Evolutionary conservation across 2,329 filamentous ascomycete genomes (phyloP).

Genomic region (Metarhizium guizhouense): DNA sequence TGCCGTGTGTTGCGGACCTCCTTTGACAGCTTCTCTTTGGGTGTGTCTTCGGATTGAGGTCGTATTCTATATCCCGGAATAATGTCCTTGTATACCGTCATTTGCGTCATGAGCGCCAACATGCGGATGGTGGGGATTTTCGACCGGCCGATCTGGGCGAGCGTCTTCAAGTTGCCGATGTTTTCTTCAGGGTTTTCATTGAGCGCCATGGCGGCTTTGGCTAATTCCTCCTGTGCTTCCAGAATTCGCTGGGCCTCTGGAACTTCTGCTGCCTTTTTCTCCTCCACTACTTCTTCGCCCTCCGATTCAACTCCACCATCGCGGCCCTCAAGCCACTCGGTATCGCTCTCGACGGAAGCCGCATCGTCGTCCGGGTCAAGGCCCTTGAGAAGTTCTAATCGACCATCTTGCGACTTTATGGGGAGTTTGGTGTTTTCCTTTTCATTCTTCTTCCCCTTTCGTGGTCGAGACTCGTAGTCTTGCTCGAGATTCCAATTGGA

Average conservation of each 20-base stretch:
- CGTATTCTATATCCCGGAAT: constrained; percentile 96
- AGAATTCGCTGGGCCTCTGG: constrained; percentile 72
- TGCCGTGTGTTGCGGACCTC: constrained; percentile 74
- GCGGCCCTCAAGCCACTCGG: constrained; percentile 54
- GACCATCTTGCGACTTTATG: constrained; percentile 76
- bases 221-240: constrained; percentile 85
- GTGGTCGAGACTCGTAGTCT: constrained; percentile 73
- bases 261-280: constrained; percentile 50
- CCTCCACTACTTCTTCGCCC: constrained; percentile 29
- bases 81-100: constrained; percentile 87
- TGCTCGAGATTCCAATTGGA: constrained; percentile 87
- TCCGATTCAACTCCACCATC: constrained; percentile 43
- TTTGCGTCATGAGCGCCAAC: constrained; percentile 75
- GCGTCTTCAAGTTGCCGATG: constrained; percentile 64
- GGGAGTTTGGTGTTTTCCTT: constrained; percentile 68
- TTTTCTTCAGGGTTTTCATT: constrained; percentile 95
- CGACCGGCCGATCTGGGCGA: constrained; percentile 66
- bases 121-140: constrained; percentile 70
- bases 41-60: constrained; percentile 64
- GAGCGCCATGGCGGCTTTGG: constrained; percentile 67
- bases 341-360: constrained; percentile 49
- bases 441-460: constrained; percentile 69
- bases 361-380: constrained; percentile 51
- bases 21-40: constrained; percentile 77
- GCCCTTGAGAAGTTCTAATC: constrained; percentile 51